Evolutionary conservation across 2,329 filamentous ascomycete species (phyloP).

Genomic region (Alternaria angustiovoidea): DNA sequence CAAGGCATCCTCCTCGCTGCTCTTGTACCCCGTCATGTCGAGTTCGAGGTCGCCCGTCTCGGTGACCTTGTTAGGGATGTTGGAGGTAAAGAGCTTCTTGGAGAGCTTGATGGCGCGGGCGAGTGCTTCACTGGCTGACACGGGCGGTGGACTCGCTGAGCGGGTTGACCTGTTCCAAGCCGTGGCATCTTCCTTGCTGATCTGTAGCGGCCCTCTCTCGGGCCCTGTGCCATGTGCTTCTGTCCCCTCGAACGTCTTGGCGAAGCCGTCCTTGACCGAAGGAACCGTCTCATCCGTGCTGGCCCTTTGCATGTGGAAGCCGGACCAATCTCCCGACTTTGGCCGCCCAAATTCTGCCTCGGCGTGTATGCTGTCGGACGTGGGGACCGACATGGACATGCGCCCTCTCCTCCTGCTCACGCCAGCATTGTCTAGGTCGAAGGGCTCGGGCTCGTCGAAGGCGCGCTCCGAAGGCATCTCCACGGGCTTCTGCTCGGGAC

Average conservation of each 20-base stretch:
- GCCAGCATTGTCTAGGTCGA: conserved; percentile 67
- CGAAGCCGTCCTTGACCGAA: conserved; percentile 51
- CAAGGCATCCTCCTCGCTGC: conserved; percentile 89
- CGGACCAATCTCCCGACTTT: conserved; percentile 49
- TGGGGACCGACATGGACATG: conserved; percentile 42
- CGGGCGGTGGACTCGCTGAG: conserved; percentile 78
- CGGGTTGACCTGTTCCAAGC: conserved; percentile 53
- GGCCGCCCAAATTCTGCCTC: conserved; percentile 31
- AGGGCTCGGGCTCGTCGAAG: conserved; percentile 73
- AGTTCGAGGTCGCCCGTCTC: conserved; percentile 95
- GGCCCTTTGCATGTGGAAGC: conserved; percentile 52
- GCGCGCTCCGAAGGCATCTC: conserved; percentile 55
- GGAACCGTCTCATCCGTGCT: conserved; percentile 64
- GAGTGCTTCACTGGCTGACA: conserved; percentile 77
- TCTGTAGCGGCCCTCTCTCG: conserved; percentile 39
- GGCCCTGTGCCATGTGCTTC: conserved; percentile 30
- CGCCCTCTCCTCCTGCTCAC: conserved; percentile 33
- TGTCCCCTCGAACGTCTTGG: conserved; percentile 35
- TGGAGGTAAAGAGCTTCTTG: conserved; percentile 84
- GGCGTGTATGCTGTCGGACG: conserved; percentile 30
- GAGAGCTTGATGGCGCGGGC: conserved; percentile 85
- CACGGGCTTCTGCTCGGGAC: conserved; percentile 70
- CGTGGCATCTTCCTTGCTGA: conserved; percentile 46
- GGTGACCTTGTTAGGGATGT: conserved; percentile 92
- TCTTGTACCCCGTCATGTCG: conserved; percentile 97